phyloP scores from a whole-genome alignment of 495 filamentous ascomycete species.

The Hypoxylon intermedium region DNA sequence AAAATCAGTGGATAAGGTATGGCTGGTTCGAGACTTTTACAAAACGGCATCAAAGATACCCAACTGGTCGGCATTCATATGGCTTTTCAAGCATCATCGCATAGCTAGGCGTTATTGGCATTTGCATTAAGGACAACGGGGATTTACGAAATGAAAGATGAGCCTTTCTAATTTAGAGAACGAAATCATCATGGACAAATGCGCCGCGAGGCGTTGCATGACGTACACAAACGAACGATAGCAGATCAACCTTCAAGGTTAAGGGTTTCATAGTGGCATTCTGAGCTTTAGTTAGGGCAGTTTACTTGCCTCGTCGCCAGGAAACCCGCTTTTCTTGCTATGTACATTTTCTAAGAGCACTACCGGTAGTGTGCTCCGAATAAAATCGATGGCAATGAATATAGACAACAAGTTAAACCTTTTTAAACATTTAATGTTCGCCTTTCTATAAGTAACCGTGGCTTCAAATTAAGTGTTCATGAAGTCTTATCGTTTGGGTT shows the following conservation, averaged over 20 bases:
- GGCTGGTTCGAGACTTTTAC: conserved; percentile 1
- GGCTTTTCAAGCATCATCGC: conserved; percentile 12
- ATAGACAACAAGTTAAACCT: too few relatives aligned
- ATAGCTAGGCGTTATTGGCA: conserved; percentile 32
- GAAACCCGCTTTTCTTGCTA: too few relatives aligned
- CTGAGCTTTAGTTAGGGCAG: too few relatives aligned
- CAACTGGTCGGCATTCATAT: conserved; percentile 1
- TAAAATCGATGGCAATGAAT: too few relatives aligned
- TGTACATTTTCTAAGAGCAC: too few relatives aligned
- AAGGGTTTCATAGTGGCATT: too few relatives aligned
- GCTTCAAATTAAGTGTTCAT: too few relatives aligned
- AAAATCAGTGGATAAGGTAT: not conserved
- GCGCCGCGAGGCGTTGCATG: not conserved
- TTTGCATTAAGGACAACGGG: conserved; percentile 3
- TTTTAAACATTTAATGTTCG: too few relatives aligned
- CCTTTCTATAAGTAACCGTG: too few relatives aligned
- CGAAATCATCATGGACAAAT: not conserved
- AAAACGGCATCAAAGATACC: conserved; percentile 31
- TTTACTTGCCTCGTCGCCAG: too few relatives aligned
- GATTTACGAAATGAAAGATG: not conserved
- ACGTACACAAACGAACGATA: conserved; percentile 1
- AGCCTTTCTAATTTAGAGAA: not conserved
- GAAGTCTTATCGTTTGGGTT: too few relatives aligned
- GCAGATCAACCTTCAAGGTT: not conserved
- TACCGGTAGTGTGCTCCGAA: too few relatives aligned